Evolutionary conservation across 495 filamentous ascomycete species (phyloP).

Genomic region (Pseudomonodictys pantanalensis): DNA sequence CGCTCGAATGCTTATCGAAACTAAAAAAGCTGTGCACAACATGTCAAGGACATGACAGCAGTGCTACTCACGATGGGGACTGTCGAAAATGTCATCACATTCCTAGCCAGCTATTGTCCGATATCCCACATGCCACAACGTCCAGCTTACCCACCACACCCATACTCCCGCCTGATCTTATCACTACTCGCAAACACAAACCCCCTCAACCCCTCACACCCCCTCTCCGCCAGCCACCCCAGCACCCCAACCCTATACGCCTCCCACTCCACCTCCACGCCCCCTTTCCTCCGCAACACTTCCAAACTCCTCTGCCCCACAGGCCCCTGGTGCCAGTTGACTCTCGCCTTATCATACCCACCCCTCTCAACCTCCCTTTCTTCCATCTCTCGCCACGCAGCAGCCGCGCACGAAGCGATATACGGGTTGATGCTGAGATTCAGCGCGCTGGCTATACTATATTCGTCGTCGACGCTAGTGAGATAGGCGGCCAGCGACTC

Average conservation of each 20-base stretch:
- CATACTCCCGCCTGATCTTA: not conserved
- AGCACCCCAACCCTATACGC: conserved; percentile 76
- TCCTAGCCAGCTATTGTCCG: too few relatives aligned
- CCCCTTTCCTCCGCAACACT: conserved; percentile 63
- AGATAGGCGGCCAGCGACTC: conserved; percentile 51
- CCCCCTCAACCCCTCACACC: conserved; percentile 63
- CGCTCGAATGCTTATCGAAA: too few relatives aligned
- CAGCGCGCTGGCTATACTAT: conserved; percentile 56
- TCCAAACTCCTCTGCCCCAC: conserved; percentile 66
- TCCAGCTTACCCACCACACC: too few relatives aligned
- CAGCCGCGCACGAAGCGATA: conserved; percentile 63
- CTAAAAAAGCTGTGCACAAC: too few relatives aligned
- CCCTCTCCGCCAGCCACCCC: conserved; percentile 62
- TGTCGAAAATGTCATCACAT: too few relatives aligned
- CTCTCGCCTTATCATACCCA: conserved; percentile 1
- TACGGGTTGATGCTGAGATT: conserved; percentile 67
- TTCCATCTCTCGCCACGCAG: conserved; percentile 65
- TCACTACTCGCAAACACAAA: conserved; percentile 73
- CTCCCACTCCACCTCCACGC: conserved; percentile 65
- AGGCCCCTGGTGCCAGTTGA: conserved; percentile 68
- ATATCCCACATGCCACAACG: too few relatives aligned
- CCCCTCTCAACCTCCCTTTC: conserved; percentile 45
- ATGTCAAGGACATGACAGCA: too few relatives aligned
- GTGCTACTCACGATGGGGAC: too few relatives aligned
- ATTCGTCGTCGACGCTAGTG: conserved; percentile 44